A percentile compares a stretch with the other conserved stretches of the same genome.
These are phyloP conservation scores for Xylaria hypoxylon DNA, from an alignment of 2,329 filamentous ascomycete genomes.

Conservation along the genomic window DNA sequence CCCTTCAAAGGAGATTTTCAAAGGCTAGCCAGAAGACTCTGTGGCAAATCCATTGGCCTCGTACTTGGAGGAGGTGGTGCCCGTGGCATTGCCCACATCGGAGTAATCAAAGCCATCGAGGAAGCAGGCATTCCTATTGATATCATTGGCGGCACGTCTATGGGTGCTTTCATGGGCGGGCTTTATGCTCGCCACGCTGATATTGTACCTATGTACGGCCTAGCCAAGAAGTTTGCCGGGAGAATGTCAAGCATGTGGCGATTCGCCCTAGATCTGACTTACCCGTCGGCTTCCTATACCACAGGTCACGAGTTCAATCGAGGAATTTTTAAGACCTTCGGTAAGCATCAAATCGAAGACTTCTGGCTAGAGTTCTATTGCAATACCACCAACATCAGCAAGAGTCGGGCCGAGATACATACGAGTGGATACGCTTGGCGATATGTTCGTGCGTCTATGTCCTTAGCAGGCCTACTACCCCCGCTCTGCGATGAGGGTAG, in stretches of 20 bases:
- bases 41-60: slow-evolving; percentile 92
- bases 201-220: slow-evolving; percentile 94
- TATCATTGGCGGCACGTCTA: slow-evolving; percentile 94
- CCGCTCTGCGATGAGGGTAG: slow-evolving; percentile 96
- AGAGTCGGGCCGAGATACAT: slow-evolving; percentile 90
- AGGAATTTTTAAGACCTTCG: slow-evolving; percentile 98
- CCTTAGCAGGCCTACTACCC: slow-evolving; percentile 89
- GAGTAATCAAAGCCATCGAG: slow-evolving; percentile 93
- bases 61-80: slow-evolving; percentile 95
- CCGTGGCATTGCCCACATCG: slow-evolving; percentile 90
- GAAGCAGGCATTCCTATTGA: slow-evolving; percentile 97
- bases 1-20: slow-evolving; percentile 98
- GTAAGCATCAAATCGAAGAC: slow-evolving; percentile 96
- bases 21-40: slow-evolving; percentile 86
- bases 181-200: slow-evolving; percentile 97
- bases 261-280: slow-evolving; percentile 95
- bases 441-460: slow-evolving; percentile 97
- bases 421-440: slow-evolving; percentile 98
- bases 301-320: slow-evolving; percentile 99
- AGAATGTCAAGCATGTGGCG: slow-evolving; percentile 99
- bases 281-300: slow-evolving; percentile 95
- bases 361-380: slow-evolving; percentile 99
- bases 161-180: slow-evolving; percentile 94
- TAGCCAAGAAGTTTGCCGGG: slow-evolving; percentile 96
- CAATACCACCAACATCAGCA: slow-evolving; percentile 99